Evolutionary conservation across 257 asterid species (phyloP).

Genomic region (Anisodus tanguticus): DNA sequence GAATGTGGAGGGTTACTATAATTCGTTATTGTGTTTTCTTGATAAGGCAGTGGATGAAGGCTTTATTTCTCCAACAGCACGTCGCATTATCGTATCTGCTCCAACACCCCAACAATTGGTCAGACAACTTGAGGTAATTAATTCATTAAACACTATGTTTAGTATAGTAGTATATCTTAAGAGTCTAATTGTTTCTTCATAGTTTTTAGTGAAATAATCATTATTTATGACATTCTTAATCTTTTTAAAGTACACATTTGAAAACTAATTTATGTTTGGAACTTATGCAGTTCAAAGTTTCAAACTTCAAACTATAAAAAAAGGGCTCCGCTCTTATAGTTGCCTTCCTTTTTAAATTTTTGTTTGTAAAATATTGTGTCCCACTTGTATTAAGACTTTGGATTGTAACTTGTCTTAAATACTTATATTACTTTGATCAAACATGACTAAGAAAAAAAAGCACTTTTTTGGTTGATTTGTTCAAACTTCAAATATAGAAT

Average conservation of each 20-base stretch:
- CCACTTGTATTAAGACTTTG: neutral
- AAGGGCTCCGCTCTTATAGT: neutral
- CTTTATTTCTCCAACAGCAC: conserved; percentile 81
- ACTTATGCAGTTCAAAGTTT: neutral
- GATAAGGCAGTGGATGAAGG: conserved; percentile 97
- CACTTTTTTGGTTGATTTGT: no score
- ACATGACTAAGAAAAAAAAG: no score
- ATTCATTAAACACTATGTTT: neutral
- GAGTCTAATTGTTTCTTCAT: neutral
- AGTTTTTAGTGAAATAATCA: neutral
- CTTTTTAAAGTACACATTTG: neutral
- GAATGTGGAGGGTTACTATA: conserved; percentile 90
- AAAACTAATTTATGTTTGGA: conserved; percentile 1
- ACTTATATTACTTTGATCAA: no score
- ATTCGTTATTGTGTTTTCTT: conserved; percentile 63
- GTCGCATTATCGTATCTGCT: conserved; percentile 84
- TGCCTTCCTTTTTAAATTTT: neutral
- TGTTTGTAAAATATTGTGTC: neutral
- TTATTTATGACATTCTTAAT: neutral
- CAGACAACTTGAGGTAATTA: conserved; percentile 70
- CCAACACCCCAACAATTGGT: conserved; percentile 72
- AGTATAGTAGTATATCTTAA: neutral
- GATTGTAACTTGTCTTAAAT: neutral
- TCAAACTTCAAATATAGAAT: no score
- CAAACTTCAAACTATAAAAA: neutral